Conservation (phyloP, 345 rosid species). For the Cardamine chenopodiifolia region DNA sequence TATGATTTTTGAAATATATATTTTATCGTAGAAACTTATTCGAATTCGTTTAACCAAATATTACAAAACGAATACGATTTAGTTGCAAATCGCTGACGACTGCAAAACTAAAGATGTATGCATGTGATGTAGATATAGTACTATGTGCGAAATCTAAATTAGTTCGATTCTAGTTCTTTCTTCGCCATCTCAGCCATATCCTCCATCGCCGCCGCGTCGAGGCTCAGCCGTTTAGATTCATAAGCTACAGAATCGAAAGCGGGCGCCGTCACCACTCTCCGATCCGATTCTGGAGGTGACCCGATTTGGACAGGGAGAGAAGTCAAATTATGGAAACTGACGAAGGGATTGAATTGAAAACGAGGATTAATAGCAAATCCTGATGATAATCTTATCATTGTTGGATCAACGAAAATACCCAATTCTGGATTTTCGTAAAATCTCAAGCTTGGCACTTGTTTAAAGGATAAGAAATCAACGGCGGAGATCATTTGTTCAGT, state of each 20-base stretch:
- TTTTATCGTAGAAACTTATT: background rate
- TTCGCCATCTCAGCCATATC: constrained; percentile 67
- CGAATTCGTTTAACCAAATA: background rate
- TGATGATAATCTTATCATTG: constrained; percentile 49
- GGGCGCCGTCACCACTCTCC: constrained; percentile 34
- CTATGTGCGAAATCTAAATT: background rate
- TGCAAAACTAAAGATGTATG: background rate
- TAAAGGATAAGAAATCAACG: constrained; percentile 34
- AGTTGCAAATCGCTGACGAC: background rate
- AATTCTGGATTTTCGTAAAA: background rate
- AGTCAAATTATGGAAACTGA: background rate
- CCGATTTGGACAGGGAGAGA: constrained; percentile 3
- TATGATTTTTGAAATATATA: no score
- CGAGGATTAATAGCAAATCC: constrained; percentile 34
- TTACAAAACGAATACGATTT: background rate
- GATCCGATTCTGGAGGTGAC: constrained; percentile 34
- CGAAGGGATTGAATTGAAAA: background rate
- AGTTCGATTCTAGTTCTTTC: constrained; percentile 44
- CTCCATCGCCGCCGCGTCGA: constrained; percentile 68
- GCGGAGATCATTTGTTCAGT: constrained; percentile 12
- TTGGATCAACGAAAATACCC: constrained; percentile 33
- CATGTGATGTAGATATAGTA: background rate
- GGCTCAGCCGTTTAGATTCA: constrained; percentile 64
- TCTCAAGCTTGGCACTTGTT: background rate
- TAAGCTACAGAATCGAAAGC: constrained; percentile 60